Evolutionary conservation across 2,329 filamentous ascomycete genomes (phyloP), one percentile per base, ranked within the genome.

Genomic region (Cytospora leucostoma): DNA sequence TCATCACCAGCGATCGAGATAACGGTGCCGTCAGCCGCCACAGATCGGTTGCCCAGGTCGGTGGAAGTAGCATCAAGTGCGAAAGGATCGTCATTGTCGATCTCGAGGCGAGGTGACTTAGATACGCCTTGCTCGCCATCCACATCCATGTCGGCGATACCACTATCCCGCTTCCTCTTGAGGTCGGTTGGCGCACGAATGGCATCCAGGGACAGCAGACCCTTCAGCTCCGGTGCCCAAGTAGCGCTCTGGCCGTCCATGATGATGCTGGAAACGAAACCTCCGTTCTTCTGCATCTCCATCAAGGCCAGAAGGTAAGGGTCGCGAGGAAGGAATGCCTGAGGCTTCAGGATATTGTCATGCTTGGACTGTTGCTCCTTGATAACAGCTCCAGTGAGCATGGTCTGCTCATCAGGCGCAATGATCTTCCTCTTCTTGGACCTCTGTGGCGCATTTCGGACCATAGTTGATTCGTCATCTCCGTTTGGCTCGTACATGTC

Each of bases 81-180:
- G 67, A 73, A 77, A 67, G 67, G 80, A 19, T 85, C 84, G 40
- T 90, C 88, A 19, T 90, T 88, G 47, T 88, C 87, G 54, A 92
- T 76, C 64, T 89, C 85, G 17, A 90, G 79, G 55, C 89, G 88
- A 61, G 92, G 85, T 55, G 86, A 88, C 77, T 92, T 91, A 65
- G 84, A 82, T 34, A 81, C 83, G 37, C 82, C 82, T 59, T 85
- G 83, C 58, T 85, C 86, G 57, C 84, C 83, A 53, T 90, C 87
- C 67, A 82, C 85, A 27, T 61, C 91, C 67, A 95, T 84, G 71
- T 94, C 92, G 52, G 90, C 91, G 67, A 95, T 86, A 32, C 91
- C 93, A 70, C 89, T 93, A 71, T 97, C 93, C 34, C 95, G 88
- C 83, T 99, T 99, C 64, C 95, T 87, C 84, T 98, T 99, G 61